Conservation (phyloP, 805 yeast species). For the Saccharomyces mikatae region DNA sequence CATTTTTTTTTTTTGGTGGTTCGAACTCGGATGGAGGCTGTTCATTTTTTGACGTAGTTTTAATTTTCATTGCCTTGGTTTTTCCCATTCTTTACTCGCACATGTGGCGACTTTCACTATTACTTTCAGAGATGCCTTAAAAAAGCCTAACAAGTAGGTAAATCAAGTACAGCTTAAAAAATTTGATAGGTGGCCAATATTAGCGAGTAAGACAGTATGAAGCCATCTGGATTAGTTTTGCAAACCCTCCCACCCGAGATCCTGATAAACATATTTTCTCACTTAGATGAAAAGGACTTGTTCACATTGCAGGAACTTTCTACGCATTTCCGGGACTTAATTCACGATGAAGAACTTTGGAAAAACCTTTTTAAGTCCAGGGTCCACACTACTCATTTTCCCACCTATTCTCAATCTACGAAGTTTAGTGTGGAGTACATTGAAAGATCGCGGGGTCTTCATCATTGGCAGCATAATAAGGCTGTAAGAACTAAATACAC, state of each 20-base stretch:
- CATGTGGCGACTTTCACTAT: background rate
- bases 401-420: constrained; percentile 31
- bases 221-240: constrained; percentile 61
- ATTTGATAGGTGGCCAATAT: background rate
- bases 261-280: constrained; percentile 30
- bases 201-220: background rate
- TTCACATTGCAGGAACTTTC: constrained; percentile 28
- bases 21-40: background rate
- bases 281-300: constrained; percentile 33
- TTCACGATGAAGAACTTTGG: constrained; percentile 38
- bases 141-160: background rate
- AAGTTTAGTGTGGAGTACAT: constrained; percentile 32
- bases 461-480: constrained; percentile 31
- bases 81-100: background rate
- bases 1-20: background rate
- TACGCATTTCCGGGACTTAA: constrained; percentile 21
- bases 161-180: background rate
- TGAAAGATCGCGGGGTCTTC: constrained; percentile 23
- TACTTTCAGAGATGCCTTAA: background rate
- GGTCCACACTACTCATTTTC: constrained; percentile 28
- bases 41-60: background rate
- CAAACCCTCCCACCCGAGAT: constrained; percentile 67
- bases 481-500: constrained; percentile 29
- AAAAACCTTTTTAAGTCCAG: constrained; percentile 31
- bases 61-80: background rate